Conservation (phyloP, 371 early-diverging fungal species). For the Encephalitozoon intestinalis region DNA sequence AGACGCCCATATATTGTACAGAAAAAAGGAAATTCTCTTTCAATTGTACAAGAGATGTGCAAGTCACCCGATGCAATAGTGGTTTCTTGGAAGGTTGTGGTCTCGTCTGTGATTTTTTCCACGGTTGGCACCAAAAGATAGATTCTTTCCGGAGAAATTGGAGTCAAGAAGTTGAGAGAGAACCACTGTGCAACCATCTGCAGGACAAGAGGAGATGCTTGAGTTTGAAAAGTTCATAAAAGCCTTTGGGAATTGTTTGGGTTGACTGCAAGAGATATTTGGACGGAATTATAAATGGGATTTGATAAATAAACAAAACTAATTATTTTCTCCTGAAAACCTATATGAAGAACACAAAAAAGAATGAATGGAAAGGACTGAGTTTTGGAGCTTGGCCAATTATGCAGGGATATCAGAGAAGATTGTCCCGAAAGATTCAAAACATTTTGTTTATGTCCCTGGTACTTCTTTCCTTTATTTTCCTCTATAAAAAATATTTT, state of each 20-base stretch:
- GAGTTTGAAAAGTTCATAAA: constrained; percentile 58
- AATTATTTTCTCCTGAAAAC: neutral
- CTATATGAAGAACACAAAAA: neutral
- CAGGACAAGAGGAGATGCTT: constrained; percentile 50
- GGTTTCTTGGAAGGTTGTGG: constrained; percentile 1
- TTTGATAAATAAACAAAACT: neutral
- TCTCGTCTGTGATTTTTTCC: constrained; percentile 37
- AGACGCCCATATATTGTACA: constrained; percentile 40
- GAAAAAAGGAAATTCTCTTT: neutral
- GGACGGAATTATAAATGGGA: neutral
- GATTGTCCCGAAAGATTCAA: neutral
- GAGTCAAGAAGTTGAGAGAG: constrained; percentile 22
- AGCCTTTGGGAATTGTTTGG: constrained; percentile 17
- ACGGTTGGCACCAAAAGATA: constrained; percentile 54
- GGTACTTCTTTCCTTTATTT: constrained; percentile 3
- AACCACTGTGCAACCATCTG: constrained; percentile 41
- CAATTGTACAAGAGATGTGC: constrained; percentile 6
- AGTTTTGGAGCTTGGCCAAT: neutral
- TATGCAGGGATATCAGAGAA: neutral
- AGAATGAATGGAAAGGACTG: neutral
- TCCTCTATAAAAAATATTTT: constrained; percentile 17
- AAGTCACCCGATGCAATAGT: constrained; percentile 19
- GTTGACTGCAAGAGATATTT: neutral
- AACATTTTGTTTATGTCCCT: neutral
- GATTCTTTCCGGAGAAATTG: constrained; percentile 52